A percentile compares a stretch with the other conserved stretches of the same genome.
These are phyloP conservation scores for Solanum pimpinellifolium DNA, from an alignment of 257 asterid species.

Conservation along the genomic window DNA sequence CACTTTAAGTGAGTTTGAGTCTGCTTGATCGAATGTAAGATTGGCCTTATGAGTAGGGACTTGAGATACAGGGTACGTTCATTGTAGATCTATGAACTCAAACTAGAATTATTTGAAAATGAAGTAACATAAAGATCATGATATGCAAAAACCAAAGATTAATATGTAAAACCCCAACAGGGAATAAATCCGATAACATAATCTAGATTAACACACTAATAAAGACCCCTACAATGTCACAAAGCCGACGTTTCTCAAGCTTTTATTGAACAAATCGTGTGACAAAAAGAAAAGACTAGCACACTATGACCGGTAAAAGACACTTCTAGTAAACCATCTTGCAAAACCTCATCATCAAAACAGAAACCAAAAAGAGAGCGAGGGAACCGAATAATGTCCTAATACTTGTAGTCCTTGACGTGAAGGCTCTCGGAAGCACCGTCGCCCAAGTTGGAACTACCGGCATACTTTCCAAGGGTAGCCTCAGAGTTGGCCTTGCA, in stretches of 20 bases:
- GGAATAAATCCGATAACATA: neutral
- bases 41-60: no score
- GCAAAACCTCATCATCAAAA: conserved; percentile 3
- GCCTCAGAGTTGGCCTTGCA: conserved; percentile 91
- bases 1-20: no score
- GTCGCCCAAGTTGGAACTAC: conserved; percentile 33
- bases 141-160: neutral
- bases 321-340: neutral
- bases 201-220: neutral
- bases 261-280: neutral
- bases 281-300: neutral
- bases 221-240: neutral
- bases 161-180: neutral
- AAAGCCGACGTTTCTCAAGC: neutral
- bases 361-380: neutral
- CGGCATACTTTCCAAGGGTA: conserved; percentile 65
- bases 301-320: neutral
- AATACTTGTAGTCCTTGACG: conserved; percentile 79
- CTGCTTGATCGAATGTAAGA: no score
- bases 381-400: conserved; percentile 1
- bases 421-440: conserved; percentile 95
- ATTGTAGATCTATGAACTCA: neutral
- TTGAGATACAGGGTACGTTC: no score
- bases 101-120: neutral
- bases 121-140: neutral